Conservation (phyloP, 345 rosid genomes). For the Excoecaria agallocha region DNA sequence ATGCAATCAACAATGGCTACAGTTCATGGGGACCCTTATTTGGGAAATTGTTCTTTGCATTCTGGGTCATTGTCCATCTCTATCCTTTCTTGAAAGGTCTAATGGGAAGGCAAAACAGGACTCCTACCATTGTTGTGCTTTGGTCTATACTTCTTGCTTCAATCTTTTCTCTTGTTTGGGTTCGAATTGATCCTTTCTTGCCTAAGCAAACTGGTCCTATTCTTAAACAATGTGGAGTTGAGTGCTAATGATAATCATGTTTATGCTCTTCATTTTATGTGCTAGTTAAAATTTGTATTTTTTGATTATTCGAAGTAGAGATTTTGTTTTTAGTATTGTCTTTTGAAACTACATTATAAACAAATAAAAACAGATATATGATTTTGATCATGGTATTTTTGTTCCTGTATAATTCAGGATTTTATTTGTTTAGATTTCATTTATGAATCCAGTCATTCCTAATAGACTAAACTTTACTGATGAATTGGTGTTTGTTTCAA, state of each 20-base stretch:
- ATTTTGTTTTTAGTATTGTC: neutral
- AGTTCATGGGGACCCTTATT: conserved; percentile 91
- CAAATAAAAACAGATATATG: neutral
- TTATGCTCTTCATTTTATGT: neutral
- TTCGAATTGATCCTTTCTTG: conserved; percentile 91
- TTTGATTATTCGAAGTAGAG: neutral
- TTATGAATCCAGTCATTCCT: too few relatives aligned
- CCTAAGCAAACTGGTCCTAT: conserved; percentile 86
- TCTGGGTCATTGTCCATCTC: conserved; percentile 95
- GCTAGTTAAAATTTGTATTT: neutral
- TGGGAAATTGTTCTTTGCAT: conserved; percentile 86
- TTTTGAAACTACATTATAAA: neutral
- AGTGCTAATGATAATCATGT: conserved; percentile 43
- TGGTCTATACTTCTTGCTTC: conserved; percentile 91
- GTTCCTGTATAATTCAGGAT: neutral
- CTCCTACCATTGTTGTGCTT: conserved; percentile 87
- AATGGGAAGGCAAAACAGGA: conserved; percentile 90
- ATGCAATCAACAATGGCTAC: conserved; percentile 82
- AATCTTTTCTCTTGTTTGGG: conserved; percentile 91
- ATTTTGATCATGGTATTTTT: neutral
- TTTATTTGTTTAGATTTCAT: too few relatives aligned
- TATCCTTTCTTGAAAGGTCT: conserved; percentile 96
- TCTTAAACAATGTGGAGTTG: conserved; percentile 91
- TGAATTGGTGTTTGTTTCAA: too few relatives aligned
- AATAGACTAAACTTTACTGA: too few relatives aligned